Percentiles rank a stretch among this genome's conserved stretches.
Conservation (phyloP, 2,329 filamentous ascomycete species). For the Alternaria longipes region DNA sequence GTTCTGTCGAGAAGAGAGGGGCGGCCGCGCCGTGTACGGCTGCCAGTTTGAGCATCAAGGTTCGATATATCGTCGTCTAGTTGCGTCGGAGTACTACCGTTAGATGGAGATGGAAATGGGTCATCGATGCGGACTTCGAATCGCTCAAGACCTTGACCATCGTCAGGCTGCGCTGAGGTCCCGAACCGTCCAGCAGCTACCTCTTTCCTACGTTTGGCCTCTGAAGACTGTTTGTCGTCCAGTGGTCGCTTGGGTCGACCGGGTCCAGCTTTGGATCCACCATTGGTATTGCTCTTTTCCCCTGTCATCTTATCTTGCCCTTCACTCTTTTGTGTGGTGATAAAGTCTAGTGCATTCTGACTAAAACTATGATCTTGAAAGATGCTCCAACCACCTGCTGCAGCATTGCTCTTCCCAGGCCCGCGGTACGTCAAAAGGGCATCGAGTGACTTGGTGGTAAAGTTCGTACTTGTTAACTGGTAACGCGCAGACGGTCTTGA, state of each 20-base stretch:
- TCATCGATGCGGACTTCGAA: conserved; percentile 62
- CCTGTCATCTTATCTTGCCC: conserved; percentile 24
- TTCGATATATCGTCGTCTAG: conserved; percentile 28
- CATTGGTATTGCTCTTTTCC: conserved; percentile 25
- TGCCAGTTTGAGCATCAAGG: conserved; percentile 26
- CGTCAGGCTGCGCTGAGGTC: conserved; percentile 51
- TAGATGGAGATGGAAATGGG: conserved; percentile 42
- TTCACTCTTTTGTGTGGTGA: conserved; percentile 38
- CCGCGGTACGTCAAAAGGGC: conserved; percentile 76
- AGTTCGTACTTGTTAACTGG: conserved; percentile 70
- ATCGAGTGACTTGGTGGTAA: conserved; percentile 75
- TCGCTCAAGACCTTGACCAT: conserved; percentile 56
- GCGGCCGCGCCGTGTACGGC: conserved; percentile 37
- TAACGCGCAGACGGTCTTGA: conserved; percentile 78
- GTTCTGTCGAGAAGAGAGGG: conserved; percentile 48
- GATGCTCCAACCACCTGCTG: conserved; percentile 80
- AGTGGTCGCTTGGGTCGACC: conserved; percentile 40
- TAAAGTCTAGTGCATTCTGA: conserved; percentile 61
- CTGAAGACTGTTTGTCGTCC: conserved; percentile 38
- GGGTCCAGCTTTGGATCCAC: conserved; percentile 31
- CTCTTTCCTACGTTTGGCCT: conserved; percentile 66
- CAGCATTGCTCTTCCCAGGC: conserved; percentile 72
- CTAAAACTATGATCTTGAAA: conserved; percentile 72
- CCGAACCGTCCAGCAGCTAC: conserved; percentile 77
- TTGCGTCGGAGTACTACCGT: conserved; percentile 8